Evolutionary conservation across 345 rosid genomes (phyloP), one percentile per base, ranked within the genome.

Genomic region (Excoecaria cochinchinensis): DNA sequence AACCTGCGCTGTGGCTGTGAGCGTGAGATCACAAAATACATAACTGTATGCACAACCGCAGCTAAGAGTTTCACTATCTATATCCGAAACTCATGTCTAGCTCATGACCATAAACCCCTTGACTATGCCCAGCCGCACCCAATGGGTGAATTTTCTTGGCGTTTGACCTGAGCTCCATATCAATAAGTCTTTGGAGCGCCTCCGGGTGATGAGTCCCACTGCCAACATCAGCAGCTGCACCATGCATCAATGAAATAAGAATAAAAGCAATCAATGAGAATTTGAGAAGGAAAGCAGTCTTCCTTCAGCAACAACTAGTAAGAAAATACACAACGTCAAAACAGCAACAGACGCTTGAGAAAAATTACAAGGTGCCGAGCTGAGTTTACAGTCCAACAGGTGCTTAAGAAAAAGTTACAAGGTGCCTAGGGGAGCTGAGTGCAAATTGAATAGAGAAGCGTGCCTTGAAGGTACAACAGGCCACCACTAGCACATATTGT

Each of bases 91-190:
- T 88, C 89, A 84, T 85, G 85, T 92, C 96, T 42, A 88, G 87
- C 84, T 91, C 97, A 66, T 88, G 89, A 71, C 91, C 90, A 22
- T 80, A 74, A 57, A 84, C 79, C 47, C 93, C 96, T 53, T 82
- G 92, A 77, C 85, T 84, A 60, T 83, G 88, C 71, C 86, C 86
- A 48, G 82, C 82, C 0, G 87, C 24, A 9, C 89, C 76, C 25
- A 84, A 76, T 4, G 88, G 84, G 22, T 80, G 87, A 62, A 79
- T 48, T 77, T 88, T 94, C 86, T 86, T 92, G 6, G 92, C 74
- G 24, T 88, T 90, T 71, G 90, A 82, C 72, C 94, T 86, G 19
- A 85, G 87, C 38, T 92, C 92, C 90, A 90, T 91, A 84, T 90
- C 96, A 31, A 93, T 56, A 52, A 93, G 88, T 85, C 92, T 82